phyloP scores from a whole-genome alignment of 2,329 filamentous ascomycete genomes.

The Berkeleyomyces basicola region DNA sequence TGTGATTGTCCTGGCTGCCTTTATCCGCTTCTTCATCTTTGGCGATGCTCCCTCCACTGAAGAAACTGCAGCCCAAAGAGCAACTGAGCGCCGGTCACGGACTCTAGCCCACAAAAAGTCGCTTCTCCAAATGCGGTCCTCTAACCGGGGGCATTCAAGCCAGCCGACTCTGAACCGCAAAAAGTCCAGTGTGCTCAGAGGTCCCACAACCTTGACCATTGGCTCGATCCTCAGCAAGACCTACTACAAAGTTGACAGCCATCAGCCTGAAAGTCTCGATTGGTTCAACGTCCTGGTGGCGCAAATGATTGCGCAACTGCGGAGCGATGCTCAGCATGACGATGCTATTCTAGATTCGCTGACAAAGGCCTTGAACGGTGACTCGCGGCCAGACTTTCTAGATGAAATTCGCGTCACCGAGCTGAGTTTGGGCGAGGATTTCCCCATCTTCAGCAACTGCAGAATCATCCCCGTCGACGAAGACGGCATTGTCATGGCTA shows the following conservation, averaged over 20 bases:
- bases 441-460: conserved; percentile 97
- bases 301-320: conserved; percentile 89
- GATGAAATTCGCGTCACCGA: conserved; percentile 91
- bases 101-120: conserved; percentile 64
- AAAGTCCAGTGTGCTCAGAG: conserved; percentile 56
- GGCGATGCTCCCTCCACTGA: conserved; percentile 80
- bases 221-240: conserved; percentile 89
- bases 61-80: conserved; percentile 57
- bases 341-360: conserved; percentile 77
- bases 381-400: conserved; percentile 72
- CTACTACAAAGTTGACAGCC: conserved; percentile 89
- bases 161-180: conserved; percentile 37
- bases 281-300: conserved; percentile 98
- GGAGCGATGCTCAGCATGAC: conserved; percentile 80
- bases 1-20: conserved; percentile 75
- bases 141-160: conserved; percentile 14
- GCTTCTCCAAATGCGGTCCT: conserved; percentile 43
- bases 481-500: conserved; percentile 45
- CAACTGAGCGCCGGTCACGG: conserved; percentile 55
- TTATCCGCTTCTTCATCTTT: conserved; percentile 99
- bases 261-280: conserved; percentile 90
- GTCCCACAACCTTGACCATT: conserved; percentile 65
- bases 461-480: conserved; percentile 83
- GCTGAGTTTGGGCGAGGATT: conserved; percentile 86
- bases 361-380: conserved; percentile 74